phyloP scores from a whole-genome alignment of 805 yeast genomes.

The Candida sithepensis region DNA sequence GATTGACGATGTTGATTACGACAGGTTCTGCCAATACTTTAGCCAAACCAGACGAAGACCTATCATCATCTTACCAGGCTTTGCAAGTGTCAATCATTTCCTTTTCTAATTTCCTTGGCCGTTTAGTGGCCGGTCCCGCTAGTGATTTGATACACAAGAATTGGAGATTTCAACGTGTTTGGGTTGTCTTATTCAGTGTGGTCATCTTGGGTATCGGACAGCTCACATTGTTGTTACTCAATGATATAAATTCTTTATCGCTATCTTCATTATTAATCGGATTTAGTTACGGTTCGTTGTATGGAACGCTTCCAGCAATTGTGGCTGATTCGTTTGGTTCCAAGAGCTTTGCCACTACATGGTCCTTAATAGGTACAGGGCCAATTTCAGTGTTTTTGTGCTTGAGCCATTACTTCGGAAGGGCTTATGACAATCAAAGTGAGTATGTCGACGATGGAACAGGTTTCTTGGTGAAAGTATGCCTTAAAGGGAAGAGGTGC shows the following conservation, averaged over 20 bases:
- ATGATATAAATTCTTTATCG: slow-evolving; percentile 41
- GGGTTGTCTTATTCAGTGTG: slow-evolving; percentile 53
- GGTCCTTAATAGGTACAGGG: slow-evolving; percentile 76
- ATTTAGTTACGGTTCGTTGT: slow-evolving; percentile 62
- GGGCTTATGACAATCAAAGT: slow-evolving; percentile 44
- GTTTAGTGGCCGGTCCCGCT: slow-evolving; percentile 60
- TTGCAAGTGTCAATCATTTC: slow-evolving; percentile 68
- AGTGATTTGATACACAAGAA: slow-evolving; percentile 57
- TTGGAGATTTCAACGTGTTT: slow-evolving; percentile 53
- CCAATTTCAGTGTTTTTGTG: slow-evolving; percentile 53
- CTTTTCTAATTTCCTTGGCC: slow-evolving; percentile 59
- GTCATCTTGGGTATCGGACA: slow-evolving; percentile 36
- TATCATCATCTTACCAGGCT: slow-evolving; percentile 55
- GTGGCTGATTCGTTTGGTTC: slow-evolving; percentile 73
- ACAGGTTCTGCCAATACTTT: neutral
- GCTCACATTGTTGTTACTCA: slow-evolving; percentile 31
- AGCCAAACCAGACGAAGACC: slow-evolving; percentile 23
- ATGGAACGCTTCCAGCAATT: slow-evolving; percentile 74
- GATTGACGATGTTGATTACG: slow-evolving; percentile 3
- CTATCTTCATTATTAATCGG: slow-evolving; percentile 57
- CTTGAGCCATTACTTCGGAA: slow-evolving; percentile 55
- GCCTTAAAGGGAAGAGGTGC: slow-evolving; percentile 42
- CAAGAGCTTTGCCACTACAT: slow-evolving; percentile 61
- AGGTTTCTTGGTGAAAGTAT: slow-evolving; percentile 31
- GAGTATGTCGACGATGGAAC: slow-evolving; percentile 35